Base-by-base conservation (phyloP, 331 rosid species). In the Quercus lobata region DNA sequence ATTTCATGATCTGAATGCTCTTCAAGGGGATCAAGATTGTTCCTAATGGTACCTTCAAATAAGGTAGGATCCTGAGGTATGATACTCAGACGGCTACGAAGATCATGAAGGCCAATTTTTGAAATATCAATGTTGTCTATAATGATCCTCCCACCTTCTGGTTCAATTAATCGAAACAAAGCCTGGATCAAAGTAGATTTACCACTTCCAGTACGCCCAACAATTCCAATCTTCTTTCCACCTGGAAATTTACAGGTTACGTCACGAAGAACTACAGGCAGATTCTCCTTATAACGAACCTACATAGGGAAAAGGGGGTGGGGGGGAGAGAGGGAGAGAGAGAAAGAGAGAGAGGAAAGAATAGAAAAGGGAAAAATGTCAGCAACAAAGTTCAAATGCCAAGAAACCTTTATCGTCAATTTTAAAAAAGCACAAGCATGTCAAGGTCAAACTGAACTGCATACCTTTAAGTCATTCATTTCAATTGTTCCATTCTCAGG, bases 21-120 rank as follows among this genome's bases (percentile, higher is more conserved):
- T 79, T 85, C 92, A 82, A 91, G 97, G 72, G 97, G 97, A 83
- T 93, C 97, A 49, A 92, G 97, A 88, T 95, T 92, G 73, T 82
- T 86, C 79, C 97, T 86, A 66, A 95, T 84, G 56, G 99, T 95
- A 70, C 99, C 99, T 90, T 95, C 99, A 81, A 95, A 95, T 82
- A 95, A 89, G 80, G 91, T 91, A 52, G 99, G 99, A 87, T 95
- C 99, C 84, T 95, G 98, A 35, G 99, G 99, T 77, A 95, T 95
- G 87, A 95, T 95, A 82, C 98, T 88, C 19, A 95, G 90, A 81
- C 89, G 92, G 78, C 91, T 93, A 55, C 98, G 86, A 70, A 95
- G 99, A 81, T 93, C 99, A 82, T 95, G 99, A 79, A 95, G 97
- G 52, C 99, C 97, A 76, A 91, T 83, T 4, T 78, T 81, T 16